Base-by-base conservation (phyloP, 2,329 filamentous ascomycete species). In the Aureobasidium lini region DNA sequence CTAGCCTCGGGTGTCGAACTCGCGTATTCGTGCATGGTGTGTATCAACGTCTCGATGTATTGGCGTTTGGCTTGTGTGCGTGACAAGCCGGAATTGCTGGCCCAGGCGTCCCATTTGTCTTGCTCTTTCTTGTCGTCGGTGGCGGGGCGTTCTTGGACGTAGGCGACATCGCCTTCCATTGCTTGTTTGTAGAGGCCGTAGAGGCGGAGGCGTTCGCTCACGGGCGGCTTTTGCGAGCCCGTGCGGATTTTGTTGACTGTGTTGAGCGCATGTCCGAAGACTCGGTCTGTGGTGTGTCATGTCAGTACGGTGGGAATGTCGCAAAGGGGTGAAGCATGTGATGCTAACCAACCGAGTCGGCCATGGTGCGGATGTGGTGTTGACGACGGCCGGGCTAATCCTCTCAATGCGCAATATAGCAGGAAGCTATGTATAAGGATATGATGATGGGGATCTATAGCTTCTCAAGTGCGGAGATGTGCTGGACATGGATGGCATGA, bases 121-220 rank as follows among this genome's bases (percentile, higher is more conserved):
- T 68, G 67, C 64, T 85, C 64, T 60, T 69, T 69, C 31, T 56
- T 50, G 46, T 39, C 50, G 5, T 43, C 31, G 39, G 23, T 31
- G 15, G n/a, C n/a, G 1, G 94, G 93, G 47, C 91, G 84, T 68
- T 93, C 87, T 87, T 96, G 95, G 52, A 97, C 90, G 50, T 90
- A 89, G 66, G 94, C 89, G 36, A 97, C 92, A 74, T 99, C 90
- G 50, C 94, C 94, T 78, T 99, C 92, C 94, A 97, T 97, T 63
- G 91, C 91, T 75, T 99, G 94, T 73, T 99, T 99, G 79, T 99
- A 99, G 65, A 99, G 82, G 64, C 94, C 94, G 86, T 99, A 99
- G 63, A 99, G 87, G 61, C 89, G 88, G 66, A 99, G 81, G 60
- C 94, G 87, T 70, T 95, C 92, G 62, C 82, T 79, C 2, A 91